A percentile compares a stretch with the other conserved stretches of the same genome.
Conservation (phyloP, 192 early-diverging fungal species). For the Phycomyces nitens region DNA sequence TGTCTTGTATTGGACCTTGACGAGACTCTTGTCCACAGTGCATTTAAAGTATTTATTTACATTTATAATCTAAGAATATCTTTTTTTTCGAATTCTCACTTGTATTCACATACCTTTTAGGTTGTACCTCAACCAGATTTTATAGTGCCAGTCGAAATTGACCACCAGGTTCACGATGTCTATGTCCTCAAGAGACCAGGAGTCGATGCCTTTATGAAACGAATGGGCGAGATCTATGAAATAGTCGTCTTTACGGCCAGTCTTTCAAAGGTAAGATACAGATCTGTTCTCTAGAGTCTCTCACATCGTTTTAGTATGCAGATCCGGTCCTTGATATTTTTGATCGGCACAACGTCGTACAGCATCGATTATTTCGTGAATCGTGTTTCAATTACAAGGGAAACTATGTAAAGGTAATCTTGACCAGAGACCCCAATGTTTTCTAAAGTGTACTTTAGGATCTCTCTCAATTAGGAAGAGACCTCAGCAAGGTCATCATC, state of each 20-base stretch:
- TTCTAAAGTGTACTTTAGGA: constrained; percentile 44
- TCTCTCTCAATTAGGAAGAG: constrained; percentile 73
- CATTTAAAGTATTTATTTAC: constrained; percentile 68
- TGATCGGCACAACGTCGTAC: constrained; percentile 69
- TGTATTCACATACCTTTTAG: constrained; percentile 21
- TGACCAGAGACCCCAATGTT: neutral
- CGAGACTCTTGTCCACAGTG: constrained; percentile 96
- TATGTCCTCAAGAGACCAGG: constrained; percentile 88
- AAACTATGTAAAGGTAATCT: constrained; percentile 78
- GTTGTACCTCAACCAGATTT: constrained; percentile 64
- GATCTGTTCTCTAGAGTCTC: constrained; percentile 2
- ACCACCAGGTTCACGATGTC: constrained; percentile 76
- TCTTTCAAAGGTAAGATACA: constrained; percentile 56
- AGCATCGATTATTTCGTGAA: constrained; percentile 87
- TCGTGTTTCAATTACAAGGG: constrained; percentile 83
- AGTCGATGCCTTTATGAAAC: constrained; percentile 78
- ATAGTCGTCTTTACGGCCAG: constrained; percentile 88
- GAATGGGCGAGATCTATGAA: constrained; percentile 76
- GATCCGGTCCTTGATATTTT: constrained; percentile 85
- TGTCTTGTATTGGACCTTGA: constrained; percentile 96
- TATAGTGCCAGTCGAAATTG: constrained; percentile 78
- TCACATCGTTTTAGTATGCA: too few relatives aligned
- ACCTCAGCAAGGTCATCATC: constrained; percentile 72
- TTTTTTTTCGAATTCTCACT: neutral
- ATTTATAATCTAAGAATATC: neutral